These are phyloP conservation scores for Kwoniella bestiolae DNA, from an alignment of 768 basidiomycete genomes.

Conservation along the genomic window DNA sequence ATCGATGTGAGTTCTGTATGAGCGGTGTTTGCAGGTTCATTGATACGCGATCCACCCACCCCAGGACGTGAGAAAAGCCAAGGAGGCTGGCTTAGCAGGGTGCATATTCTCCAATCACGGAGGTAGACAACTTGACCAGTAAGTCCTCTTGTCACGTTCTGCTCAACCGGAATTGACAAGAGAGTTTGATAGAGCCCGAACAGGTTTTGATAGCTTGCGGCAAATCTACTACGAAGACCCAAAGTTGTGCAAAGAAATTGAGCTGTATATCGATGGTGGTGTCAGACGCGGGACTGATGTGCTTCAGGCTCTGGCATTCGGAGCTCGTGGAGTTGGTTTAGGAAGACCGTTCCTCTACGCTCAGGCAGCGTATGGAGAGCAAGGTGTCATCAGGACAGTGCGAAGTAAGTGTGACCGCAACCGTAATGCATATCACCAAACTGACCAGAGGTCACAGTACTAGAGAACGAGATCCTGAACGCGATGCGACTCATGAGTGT, in stretches of 20 bases:
- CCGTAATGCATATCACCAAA: neutral
- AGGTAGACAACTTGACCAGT: constrained; percentile 28
- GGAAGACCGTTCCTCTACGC: constrained; percentile 59
- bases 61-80: constrained; percentile 87
- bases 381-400: constrained; percentile 55
- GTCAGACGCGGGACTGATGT: constrained; percentile 81
- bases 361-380: constrained; percentile 58
- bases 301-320: constrained; percentile 80
- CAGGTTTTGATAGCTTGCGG: constrained; percentile 62
- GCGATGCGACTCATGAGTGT: constrained; percentile 54
- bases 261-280: constrained; percentile 86
- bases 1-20: constrained; percentile 61
- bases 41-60: too few species aligned
- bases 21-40: neutral
- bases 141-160: neutral
- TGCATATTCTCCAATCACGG: constrained; percentile 50
- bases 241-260: constrained; percentile 49
- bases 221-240: constrained; percentile 51
- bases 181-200: constrained; percentile 34
- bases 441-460: constrained; percentile 44
- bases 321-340: constrained; percentile 57
- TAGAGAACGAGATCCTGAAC: constrained; percentile 54
- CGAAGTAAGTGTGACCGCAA: constrained; percentile 43
- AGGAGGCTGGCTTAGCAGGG: constrained; percentile 71
- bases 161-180: neutral